Evolutionary conservation across 2,329 filamentous ascomycete species (phyloP), one percentile per base, ranked within the genome.

Genomic region (Pseudogymnoascus sp.): DNA sequence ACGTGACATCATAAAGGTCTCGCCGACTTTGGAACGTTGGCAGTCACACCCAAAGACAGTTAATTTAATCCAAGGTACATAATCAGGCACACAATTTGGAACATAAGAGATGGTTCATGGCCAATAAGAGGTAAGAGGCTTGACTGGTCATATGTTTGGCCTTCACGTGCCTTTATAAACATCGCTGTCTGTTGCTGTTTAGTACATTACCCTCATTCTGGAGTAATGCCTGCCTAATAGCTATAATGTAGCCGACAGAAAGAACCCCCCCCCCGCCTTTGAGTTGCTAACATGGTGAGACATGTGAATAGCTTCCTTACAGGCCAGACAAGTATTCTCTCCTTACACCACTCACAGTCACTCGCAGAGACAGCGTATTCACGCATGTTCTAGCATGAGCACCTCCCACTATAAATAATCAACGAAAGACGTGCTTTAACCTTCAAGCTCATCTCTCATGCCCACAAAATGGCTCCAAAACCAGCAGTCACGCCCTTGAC

Each of bases 41-140:
- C 25, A 12, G 25, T 12, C 45, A 52, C 45, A 31, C 7, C 31
- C 45, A 11, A 5, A 31, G 45, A 31, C 45, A 52, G 5, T 33
- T 52, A 31, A 31, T 31, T 3, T 18, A 31, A 6, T 18, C 9
- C 45, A 52, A 33, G 45, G 45, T 25, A 52, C n/a, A 52, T 52
- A n/a, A 52, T 31, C n/a, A 52, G 25, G 45, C 25, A 52, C 45
- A 52, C n/a, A 52, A n/a, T 52, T 52, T 52, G n/a, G 25, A 52
- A 12, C 14, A 25, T n/a, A 9, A 28, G 23, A 52, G 23, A 28
- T n/a, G 7, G 23, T 28, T 28, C 4, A 11, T 52, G n/a, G 14
- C 43, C 43, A 52, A 52, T 52, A 28, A 28, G 23, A 52, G 23
- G 14, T 28, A 52, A 23, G 43, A 16, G 23, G 23, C 1, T 28